A percentile compares a stretch with the other conserved stretches of the same genome.
phyloP scores from a whole-genome alignment of 2,329 filamentous ascomycete species.

The Trichoderma koningiopsis region DNA sequence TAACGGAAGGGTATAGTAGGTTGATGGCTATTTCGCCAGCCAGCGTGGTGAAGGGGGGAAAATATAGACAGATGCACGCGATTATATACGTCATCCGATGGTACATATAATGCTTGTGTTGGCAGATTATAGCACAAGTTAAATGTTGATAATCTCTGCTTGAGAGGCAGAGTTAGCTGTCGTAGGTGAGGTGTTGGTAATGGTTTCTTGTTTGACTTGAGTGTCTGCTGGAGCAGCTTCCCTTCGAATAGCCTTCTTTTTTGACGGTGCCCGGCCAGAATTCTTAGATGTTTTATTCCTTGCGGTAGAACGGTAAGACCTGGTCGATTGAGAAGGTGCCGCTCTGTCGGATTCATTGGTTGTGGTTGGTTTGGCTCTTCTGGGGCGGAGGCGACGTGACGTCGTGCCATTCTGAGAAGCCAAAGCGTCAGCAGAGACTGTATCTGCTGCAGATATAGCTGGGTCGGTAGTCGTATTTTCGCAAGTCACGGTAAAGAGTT shows the following conservation, averaged over 20 bases:
- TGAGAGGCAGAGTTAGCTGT: background rate
- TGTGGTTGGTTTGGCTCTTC: slow-evolving; percentile 17
- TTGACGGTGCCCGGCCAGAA: slow-evolving; percentile 21
- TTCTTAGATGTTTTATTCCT: slow-evolving; percentile 12
- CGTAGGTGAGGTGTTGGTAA: background rate
- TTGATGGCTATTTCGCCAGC: background rate
- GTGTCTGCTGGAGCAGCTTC: slow-evolving; percentile 3
- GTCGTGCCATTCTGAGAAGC: slow-evolving; percentile 6
- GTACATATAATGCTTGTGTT: background rate
- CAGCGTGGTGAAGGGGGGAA: background rate
- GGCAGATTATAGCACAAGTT: background rate
- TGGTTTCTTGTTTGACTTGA: background rate
- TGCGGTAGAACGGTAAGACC: background rate
- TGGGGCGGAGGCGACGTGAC: slow-evolving; percentile 24
- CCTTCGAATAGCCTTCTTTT: slow-evolving; percentile 21
- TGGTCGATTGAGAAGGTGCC: background rate
- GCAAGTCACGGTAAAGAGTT: background rate
- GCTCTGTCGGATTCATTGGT: slow-evolving; percentile 1
- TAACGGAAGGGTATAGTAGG: slow-evolving; percentile 15
- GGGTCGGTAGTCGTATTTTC: background rate
- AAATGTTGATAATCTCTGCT: background rate
- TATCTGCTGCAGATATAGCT: background rate
- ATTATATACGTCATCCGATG: slow-evolving; percentile 17
- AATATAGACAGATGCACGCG: slow-evolving; percentile 2
- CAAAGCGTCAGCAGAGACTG: background rate